Evolutionary conservation across 2,329 filamentous ascomycete genomes (phyloP).

Genomic region (Penicillium aurantiogriseum): DNA sequence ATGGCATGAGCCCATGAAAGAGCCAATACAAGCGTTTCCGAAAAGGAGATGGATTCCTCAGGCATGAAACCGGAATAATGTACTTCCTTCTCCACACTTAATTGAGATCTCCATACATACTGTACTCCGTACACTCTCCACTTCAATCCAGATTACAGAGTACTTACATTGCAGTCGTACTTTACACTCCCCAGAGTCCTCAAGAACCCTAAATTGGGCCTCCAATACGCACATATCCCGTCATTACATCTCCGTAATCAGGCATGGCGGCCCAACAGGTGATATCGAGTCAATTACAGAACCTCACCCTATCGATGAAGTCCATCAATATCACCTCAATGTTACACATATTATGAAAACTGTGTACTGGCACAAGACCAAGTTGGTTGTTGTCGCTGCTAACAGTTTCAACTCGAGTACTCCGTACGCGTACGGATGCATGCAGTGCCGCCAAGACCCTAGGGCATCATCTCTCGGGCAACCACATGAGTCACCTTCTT

Average conservation of each 20-base stretch:
- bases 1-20: background rate
- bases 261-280: constrained; percentile 95
- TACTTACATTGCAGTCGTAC: too few relatives aligned
- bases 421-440: constrained; percentile 43
- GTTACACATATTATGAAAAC: background rate
- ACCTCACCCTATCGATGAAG: background rate
- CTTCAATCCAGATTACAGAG: too few relatives aligned
- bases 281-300: constrained; percentile 47
- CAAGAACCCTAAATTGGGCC: background rate
- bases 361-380: background rate
- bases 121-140: background rate
- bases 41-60: constrained; percentile 3
- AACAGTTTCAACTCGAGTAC: constrained; percentile 97
- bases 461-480: constrained; percentile 96
- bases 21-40: background rate
- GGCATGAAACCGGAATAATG: background rate
- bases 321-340: constrained; percentile 38
- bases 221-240: background rate
- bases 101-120: background rate
- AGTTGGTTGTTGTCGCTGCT: constrained; percentile 58
- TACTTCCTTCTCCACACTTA: constrained; percentile 8
- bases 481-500: constrained; percentile 77
- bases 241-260: constrained; percentile 29
- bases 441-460: constrained; percentile 86
- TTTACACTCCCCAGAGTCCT: background rate